Evolutionary conservation across 2,329 filamentous ascomycete genomes (phyloP).

Genomic region (Colletotrichum noveboracense): DNA sequence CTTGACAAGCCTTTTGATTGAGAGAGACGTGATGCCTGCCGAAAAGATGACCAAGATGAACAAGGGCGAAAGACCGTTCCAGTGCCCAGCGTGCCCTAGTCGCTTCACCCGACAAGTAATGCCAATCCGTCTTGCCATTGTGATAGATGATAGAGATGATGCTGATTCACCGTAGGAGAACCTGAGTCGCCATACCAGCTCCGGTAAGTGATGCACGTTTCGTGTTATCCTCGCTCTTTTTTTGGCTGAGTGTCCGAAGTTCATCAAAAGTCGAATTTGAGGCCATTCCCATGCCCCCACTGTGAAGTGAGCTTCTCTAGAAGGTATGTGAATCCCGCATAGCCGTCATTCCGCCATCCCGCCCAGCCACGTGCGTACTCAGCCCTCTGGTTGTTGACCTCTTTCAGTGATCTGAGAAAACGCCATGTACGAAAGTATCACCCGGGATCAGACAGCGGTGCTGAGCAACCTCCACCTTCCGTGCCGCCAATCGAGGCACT

Average conservation of each 20-base stretch:
- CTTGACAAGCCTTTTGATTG: not conserved
- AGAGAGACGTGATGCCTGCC: not conserved
- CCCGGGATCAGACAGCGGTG: not conserved
- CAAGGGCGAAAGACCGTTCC: not conserved
- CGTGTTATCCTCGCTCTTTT: not conserved
- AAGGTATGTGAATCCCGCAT: not conserved
- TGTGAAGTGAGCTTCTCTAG: not conserved
- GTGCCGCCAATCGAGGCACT: not conserved
- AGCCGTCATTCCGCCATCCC: fast-evolving
- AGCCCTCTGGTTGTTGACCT: not conserved
- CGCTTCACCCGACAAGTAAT: not conserved
- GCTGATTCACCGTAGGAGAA: not conserved
- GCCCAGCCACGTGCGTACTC: not conserved
- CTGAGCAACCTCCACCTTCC: not conserved
- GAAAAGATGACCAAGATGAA: not conserved
- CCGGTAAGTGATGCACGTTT: not conserved
- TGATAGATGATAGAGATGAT: not conserved
- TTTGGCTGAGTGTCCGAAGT: not conserved
- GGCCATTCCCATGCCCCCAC: not conserved
- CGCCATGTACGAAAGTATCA: not conserved
- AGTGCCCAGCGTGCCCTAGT: not conserved
- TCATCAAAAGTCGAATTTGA: not conserved
- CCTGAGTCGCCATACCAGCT: not conserved
- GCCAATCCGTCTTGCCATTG: not conserved
- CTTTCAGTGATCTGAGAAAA: not conserved